Evolutionary conservation across 2,329 filamentous ascomycete genomes (phyloP), one percentile per base, ranked within the genome.

Genomic region (Cladosporium sp.): DNA sequence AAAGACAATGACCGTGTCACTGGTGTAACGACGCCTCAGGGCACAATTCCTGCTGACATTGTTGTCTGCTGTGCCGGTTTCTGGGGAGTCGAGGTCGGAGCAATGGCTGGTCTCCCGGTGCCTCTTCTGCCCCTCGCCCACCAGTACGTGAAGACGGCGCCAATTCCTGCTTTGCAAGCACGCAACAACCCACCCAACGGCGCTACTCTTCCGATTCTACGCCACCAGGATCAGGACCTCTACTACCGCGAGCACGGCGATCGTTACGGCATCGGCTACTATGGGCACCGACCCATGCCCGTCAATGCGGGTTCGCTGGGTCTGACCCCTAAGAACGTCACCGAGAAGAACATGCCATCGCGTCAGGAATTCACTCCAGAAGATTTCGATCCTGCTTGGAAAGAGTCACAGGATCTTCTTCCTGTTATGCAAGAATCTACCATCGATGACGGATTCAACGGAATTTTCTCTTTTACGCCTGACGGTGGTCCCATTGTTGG

Each of bases 161-260:
- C 80, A 0, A 73, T 86, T 0, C 76, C 78, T 0, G 71, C 70
- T 48, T 68, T 79, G 4, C 68, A 70, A 7, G 73, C 73, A 49
- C 70, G 76, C 58, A 73, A 80, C 34, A 71, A 71, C 22, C 69
- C 69, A 19, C 72, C 76, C 3, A 80, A 83, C 59, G 79, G 78
- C 4, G 83, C 82, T 0, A 71, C 62, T 1, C 70, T 84, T 0
- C 84, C 84, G 0, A 87, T 87, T 20, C 70, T 87, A 1, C 78
- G 84, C 2, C 78, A 86, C 61, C 84, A 87, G 62, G 84, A 87
- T 60, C 77, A 82, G 55, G 83, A 86, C 59, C 75, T 87, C 1
- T 87, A 87, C 69, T 87, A 84, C 64, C 80, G 84, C 8, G 83
- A 86, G 65, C 84, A 86, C 61, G 84, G 84, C 4, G 82, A 85